phyloP scores from a whole-genome alignment of 768 basidiomycete species.

The Boletellus ananiceps region DNA sequence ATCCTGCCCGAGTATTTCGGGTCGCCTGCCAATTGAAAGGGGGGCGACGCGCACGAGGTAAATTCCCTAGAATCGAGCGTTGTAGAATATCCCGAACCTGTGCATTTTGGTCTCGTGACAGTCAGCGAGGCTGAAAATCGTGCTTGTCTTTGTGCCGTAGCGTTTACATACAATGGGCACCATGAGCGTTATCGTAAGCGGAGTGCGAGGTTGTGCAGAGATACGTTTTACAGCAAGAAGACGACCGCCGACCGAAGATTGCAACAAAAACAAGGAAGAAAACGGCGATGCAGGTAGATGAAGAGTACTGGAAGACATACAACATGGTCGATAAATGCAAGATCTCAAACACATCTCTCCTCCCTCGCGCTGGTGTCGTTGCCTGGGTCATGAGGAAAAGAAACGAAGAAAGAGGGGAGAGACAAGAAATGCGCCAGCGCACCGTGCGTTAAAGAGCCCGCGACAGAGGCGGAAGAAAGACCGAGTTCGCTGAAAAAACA shows the following conservation, averaged over 20 bases:
- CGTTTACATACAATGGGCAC: no score
- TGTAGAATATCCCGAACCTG: no score
- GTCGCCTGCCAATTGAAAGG: neutral
- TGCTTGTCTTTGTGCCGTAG: no score
- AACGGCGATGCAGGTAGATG: conserved; percentile 2
- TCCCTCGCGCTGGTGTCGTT: neutral
- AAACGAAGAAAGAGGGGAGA: neutral
- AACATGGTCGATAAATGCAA: conserved; percentile 15
- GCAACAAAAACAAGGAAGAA: neutral
- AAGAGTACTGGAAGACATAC: conserved; percentile 8
- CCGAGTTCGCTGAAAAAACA: neutral
- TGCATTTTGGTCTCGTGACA: no score
- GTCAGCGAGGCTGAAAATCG: no score
- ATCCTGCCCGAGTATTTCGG: conserved; percentile 76
- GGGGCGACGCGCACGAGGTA: no score
- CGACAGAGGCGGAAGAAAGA: neutral
- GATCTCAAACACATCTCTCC: neutral
- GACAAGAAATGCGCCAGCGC: conserved; percentile 12
- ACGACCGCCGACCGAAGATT: neutral
- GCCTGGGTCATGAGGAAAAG: neutral
- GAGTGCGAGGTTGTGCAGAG: no score
- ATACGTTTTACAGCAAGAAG: neutral
- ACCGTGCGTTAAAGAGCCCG: neutral
- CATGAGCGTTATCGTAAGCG: no score
- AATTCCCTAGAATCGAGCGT: no score